These are phyloP conservation scores for Monilinia fructigena DNA, from an alignment of 2,329 filamentous ascomycete species.

Conservation along the genomic window DNA sequence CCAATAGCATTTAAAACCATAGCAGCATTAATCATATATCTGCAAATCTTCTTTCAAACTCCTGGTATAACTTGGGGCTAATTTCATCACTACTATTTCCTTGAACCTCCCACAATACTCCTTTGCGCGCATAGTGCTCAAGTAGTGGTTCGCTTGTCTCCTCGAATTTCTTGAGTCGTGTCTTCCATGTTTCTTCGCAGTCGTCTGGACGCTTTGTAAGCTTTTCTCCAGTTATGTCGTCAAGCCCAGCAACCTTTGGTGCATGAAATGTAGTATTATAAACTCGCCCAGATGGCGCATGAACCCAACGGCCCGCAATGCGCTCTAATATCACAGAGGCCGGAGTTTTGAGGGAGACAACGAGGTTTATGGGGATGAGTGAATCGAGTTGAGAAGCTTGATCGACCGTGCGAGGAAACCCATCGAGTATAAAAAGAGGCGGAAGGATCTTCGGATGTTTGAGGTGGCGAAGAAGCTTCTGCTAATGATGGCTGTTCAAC, in stretches of 20 bases:
- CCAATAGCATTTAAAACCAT: background rate
- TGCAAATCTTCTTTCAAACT: constrained; percentile 77
- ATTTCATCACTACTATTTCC: constrained; percentile 95
- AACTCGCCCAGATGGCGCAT: constrained; percentile 84
- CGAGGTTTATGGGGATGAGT: constrained; percentile 91
- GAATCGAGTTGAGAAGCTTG: constrained; percentile 77
- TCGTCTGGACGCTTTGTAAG: constrained; percentile 84
- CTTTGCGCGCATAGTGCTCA: constrained; percentile 82
- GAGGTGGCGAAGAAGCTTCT: constrained; percentile 42
- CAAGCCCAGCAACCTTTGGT: constrained; percentile 74
- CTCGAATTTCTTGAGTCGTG: constrained; percentile 77
- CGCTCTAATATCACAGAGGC: constrained; percentile 82
- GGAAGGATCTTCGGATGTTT: constrained; percentile 64
- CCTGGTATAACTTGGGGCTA: constrained; percentile 78
- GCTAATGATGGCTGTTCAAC: constrained; percentile 38
- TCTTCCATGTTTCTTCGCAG: constrained; percentile 79
- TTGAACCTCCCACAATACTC: constrained; percentile 81
- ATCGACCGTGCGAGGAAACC: constrained; percentile 82
- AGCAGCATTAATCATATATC: constrained; percentile 1
- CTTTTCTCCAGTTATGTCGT: constrained; percentile 87
- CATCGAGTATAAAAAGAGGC: constrained; percentile 96
- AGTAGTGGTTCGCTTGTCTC: constrained; percentile 83
- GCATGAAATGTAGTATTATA: constrained; percentile 95
- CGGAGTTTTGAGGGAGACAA: constrained; percentile 82
- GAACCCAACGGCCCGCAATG: constrained; percentile 90